A percentile compares a stretch with the other conserved stretches of the same genome.
Evolutionary conservation across 2,329 filamentous ascomycete genomes (phyloP).

Genomic region (Colletotrichum sp.): DNA sequence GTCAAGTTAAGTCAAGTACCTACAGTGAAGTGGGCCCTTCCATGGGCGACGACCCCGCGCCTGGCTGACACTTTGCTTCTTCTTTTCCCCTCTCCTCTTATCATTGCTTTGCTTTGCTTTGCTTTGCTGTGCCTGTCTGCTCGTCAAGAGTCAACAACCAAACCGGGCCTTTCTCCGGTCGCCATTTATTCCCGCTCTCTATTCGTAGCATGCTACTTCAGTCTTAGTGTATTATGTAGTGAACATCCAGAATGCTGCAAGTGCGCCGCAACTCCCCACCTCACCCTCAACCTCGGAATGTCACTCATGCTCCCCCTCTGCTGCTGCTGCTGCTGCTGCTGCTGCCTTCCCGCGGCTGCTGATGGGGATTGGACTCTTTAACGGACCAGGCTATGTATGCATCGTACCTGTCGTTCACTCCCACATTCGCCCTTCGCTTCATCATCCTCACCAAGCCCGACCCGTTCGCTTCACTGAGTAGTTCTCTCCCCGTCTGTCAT

Average conservation of each 20-base stretch:
- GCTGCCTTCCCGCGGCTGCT: neutral
- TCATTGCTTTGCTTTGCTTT: neutral
- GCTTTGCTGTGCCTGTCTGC: neutral
- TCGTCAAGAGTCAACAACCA: neutral
- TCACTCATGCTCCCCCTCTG: neutral
- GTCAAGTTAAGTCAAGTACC: neutral
- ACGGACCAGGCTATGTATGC: slow-evolving; percentile 9
- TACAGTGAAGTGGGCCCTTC: neutral
- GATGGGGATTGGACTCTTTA: neutral
- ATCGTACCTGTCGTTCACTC: slow-evolving; percentile 16
- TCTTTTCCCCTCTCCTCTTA: neutral
- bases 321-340: neutral
- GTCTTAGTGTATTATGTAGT: neutral
- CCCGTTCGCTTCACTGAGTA: neutral
- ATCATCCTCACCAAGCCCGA: neutral
- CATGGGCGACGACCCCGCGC: neutral
- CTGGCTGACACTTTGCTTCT: neutral
- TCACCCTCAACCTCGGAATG: neutral
- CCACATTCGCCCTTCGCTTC: neutral
- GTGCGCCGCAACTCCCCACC: neutral
- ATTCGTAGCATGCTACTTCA: neutral
- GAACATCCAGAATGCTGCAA: neutral
- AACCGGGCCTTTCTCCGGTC: neutral
- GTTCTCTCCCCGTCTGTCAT: neutral
- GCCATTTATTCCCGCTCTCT: neutral